Conservation (phyloP, 2,329 filamentous ascomycete genomes). For the Sporothrix humicola region DNA sequence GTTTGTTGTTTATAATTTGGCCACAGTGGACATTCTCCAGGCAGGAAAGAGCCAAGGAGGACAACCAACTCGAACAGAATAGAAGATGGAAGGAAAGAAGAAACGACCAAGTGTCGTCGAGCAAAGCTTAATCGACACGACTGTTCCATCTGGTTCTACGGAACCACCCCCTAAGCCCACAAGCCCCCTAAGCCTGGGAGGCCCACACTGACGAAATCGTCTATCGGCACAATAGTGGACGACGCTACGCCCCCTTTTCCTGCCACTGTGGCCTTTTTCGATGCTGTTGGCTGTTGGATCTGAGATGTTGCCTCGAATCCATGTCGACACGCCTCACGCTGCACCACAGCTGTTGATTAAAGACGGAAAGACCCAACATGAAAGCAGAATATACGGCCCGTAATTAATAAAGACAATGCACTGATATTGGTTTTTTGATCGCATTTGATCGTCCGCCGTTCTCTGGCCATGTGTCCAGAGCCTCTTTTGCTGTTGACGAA, state of each 20-base stretch:
- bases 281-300: too few relatives aligned
- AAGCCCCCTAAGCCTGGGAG: not conserved
- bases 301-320: not conserved
- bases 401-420: constrained; percentile 18
- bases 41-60: constrained; percentile 14
- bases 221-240: not conserved
- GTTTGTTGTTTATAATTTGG: not conserved
- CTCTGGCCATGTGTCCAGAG: constrained; percentile 9
- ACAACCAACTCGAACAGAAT: not conserved
- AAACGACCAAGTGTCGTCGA: constrained; percentile 20
- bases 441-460: not conserved
- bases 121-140: constrained; percentile 25
- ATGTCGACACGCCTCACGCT: constrained; percentile 3
- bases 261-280: constrained; percentile 38
- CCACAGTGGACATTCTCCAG: constrained; percentile 23
- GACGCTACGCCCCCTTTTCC: constrained; percentile 21
- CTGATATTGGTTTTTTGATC: not conserved
- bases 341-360: not conserved
- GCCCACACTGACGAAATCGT: constrained; percentile 12
- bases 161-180: not conserved
- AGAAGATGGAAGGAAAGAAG: not conserved
- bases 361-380: not conserved
- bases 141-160: constrained; percentile 33
- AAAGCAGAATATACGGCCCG: not conserved
- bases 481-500: not conserved